Evolutionary conservation across 306 rosid genomes (phyloP).

Genomic region (Glycine latifolia): DNA sequence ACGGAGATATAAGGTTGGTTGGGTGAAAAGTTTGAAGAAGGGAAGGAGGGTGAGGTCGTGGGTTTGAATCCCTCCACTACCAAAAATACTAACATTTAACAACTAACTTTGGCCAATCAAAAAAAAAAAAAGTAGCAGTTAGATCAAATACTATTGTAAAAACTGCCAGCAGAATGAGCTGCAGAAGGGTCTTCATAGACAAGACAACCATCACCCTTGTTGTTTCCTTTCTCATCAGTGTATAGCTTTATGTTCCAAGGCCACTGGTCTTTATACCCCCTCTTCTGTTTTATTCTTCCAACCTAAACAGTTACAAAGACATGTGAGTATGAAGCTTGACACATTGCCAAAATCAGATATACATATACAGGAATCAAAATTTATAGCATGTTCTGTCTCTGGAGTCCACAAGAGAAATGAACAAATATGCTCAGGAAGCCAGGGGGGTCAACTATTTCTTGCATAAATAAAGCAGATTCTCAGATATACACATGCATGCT

Average conservation of each 20-base stretch:
- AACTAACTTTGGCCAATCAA: no score
- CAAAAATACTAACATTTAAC: no score
- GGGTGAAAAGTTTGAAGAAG: no score
- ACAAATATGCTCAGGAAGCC: neutral
- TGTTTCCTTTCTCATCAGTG: slow-evolving; percentile 88
- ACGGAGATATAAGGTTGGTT: no score
- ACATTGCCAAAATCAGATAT: neutral
- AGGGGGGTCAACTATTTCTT: neutral
- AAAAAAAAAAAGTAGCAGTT: no score
- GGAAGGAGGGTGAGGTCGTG: no score
- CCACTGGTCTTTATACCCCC: slow-evolving; percentile 99
- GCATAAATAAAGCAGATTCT: neutral
- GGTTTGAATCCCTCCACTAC: no score
- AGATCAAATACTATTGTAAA: slow-evolving; percentile 72
- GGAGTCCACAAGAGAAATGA: neutral
- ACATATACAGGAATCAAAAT: slow-evolving; percentile 17
- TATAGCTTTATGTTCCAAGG: slow-evolving; percentile 94
- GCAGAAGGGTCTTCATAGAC: slow-evolving; percentile 97
- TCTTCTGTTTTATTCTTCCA: slow-evolving; percentile 98
- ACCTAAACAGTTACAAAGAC: slow-evolving; percentile 60
- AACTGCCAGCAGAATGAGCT: slow-evolving; percentile 94
- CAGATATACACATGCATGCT: neutral
- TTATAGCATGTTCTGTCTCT: neutral
- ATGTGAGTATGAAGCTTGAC: neutral
- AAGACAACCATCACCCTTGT: slow-evolving; percentile 94